Evolutionary conservation across 106 monocot species (phyloP), one percentile per base, ranked within the genome.

Genomic region (Acorus calamus): DNA sequence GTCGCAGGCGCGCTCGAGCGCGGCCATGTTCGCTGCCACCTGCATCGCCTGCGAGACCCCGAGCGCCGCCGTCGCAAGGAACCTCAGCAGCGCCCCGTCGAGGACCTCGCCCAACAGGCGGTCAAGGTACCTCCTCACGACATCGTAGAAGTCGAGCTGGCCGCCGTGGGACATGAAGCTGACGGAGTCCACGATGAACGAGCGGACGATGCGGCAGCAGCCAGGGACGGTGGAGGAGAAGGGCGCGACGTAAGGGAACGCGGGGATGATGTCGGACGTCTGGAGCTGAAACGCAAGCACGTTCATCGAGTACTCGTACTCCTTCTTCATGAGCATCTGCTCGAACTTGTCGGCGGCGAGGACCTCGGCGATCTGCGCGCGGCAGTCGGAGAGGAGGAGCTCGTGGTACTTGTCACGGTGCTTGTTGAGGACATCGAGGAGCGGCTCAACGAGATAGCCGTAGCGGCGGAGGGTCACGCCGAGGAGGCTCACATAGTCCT

Each of bases 221-320:
- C 88, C 88, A 0, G 98, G 98, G 14, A 98, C 92, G 2, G 79
- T 79, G 46, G 87, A 85, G 0, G 92, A 92, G 63, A 98, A 98
- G 0, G 91, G 98, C 0, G 98, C 98, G 0, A 98, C 83, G 53
- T 80, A 98, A 3, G 98, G 98, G 74, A 98, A 98, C 0, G 98
- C 98, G 0, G 98, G 98, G 45, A 71, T 59, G 53, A 98, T 98
- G 42, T 98, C 98, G 1, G 88, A 81, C 5, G 88, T 79, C 74
- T 98, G 98, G 53, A 98, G 74, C 72, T 85, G 88, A 70, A 98
- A 98, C 10, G 92, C 78, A 28, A 88, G 79, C 5, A 98, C 92
- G 52, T 98, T 98, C 98, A 98, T 98, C 14, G 91, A 92, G 64
- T 98, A 98, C 72, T 98, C 98, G 57, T 98, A 98, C 71, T 98